Conservation (phyloP, 352 stramenopile species). For the Phytophthora fragariaefolia region DNA sequence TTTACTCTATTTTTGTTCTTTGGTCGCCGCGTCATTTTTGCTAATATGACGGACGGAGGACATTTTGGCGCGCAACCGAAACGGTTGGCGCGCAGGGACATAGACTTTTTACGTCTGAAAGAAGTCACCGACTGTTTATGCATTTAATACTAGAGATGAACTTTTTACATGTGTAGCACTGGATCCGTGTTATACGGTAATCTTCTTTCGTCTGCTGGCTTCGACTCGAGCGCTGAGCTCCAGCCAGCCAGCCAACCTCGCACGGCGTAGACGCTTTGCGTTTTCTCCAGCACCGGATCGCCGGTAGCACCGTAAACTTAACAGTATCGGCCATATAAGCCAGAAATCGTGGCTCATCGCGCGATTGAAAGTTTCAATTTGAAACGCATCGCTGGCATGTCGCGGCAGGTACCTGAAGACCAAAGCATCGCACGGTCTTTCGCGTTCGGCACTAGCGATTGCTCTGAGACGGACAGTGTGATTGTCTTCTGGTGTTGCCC, state of each 20-base stretch:
- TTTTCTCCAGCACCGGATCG: background rate
- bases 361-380: no score
- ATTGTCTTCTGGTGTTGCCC: conserved; percentile 1
- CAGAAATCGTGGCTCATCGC: background rate
- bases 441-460: background rate
- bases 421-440: background rate
- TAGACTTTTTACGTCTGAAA: no score
- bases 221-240: background rate
- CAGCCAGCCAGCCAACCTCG: background rate
- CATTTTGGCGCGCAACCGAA: no score
- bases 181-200: no score
- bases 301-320: background rate
- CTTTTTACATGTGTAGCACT: no score
- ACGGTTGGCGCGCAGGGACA: no score
- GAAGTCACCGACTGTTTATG: no score
- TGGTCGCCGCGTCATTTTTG: no score
- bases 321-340: no score
- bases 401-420: background rate
- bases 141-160: no score
- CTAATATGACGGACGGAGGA: no score
- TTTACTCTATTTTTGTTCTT: no score
- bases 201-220: background rate
- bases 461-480: conserved; percentile 2
- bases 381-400: background rate
- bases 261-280: background rate